These are phyloP conservation scores for Cordyceps fumosorosea DNA, from an alignment of 2,329 filamentous ascomycete genomes.

Conservation along the genomic window DNA sequence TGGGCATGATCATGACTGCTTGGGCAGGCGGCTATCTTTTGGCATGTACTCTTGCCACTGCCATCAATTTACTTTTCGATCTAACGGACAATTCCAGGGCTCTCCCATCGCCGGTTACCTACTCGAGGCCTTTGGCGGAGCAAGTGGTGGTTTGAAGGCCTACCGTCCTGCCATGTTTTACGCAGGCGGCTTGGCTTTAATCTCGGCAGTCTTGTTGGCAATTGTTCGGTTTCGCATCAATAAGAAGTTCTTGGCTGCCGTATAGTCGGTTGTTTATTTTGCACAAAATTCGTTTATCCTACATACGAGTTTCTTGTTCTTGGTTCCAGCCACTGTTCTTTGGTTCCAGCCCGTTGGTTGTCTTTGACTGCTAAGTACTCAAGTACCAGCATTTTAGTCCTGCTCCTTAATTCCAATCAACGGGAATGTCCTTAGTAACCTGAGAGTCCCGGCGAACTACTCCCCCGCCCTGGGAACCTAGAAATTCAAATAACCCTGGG, in stretches of 20 bases:
- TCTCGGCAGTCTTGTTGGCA: constrained; percentile 35
- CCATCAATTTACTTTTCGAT: not conserved
- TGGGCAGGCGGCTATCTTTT: constrained; percentile 57
- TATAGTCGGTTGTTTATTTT: not conserved
- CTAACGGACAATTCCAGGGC: constrained; percentile 27
- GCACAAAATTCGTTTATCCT: not conserved
- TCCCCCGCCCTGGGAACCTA: too few species aligned
- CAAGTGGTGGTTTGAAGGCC: constrained; percentile 40
- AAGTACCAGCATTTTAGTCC: too few species aligned
- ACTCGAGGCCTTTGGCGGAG: constrained; percentile 47
- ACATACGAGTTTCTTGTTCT: too few species aligned
- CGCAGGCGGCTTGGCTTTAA: constrained; percentile 45
- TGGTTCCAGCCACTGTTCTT: too few species aligned
- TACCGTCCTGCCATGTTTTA: constrained; percentile 58
- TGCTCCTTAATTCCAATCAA: too few species aligned
- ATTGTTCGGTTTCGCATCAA: constrained; percentile 38
- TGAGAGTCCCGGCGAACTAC: too few species aligned
- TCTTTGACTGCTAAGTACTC: too few species aligned
- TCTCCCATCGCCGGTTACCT: constrained; percentile 55
- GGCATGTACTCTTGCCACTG: constrained; percentile 29
- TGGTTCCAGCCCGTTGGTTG: too few species aligned
- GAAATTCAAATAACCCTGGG: too few species aligned
- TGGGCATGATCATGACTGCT: constrained; percentile 56
- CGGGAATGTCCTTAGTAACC: too few species aligned
- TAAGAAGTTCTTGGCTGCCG: constrained; percentile 26